phyloP scores from a whole-genome alignment of 495 filamentous ascomycete species.

The Copromyces sp. region DNA sequence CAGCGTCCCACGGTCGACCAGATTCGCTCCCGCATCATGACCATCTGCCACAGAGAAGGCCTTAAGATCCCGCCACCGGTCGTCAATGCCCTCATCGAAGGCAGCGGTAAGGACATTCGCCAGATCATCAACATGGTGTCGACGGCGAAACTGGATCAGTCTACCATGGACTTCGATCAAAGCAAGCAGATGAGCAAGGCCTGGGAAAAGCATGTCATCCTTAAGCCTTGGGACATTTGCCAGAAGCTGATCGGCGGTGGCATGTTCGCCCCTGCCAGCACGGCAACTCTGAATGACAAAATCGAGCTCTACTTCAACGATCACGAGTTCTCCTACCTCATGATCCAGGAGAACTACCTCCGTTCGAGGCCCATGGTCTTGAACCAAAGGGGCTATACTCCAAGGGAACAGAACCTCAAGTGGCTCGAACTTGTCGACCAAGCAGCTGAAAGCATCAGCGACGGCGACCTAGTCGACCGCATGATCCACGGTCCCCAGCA shows the following conservation, averaged over 20 bases:
- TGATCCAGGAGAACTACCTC: conserved; percentile 98
- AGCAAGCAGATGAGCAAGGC: conserved; percentile 89
- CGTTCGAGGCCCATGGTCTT: conserved; percentile 62
- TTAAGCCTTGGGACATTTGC: conserved; percentile 98
- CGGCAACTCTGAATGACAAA: conserved; percentile 86
- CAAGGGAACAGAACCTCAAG: conserved; percentile 62
- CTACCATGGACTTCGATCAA: conserved; percentile 67
- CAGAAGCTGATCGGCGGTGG: conserved; percentile 81
- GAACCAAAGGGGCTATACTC: conserved; percentile 40
- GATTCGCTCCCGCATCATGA: conserved; percentile 81
- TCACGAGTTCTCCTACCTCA: conserved; percentile 89
- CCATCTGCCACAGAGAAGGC: conserved; percentile 86
- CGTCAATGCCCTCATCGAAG: conserved; percentile 92
- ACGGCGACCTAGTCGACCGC: conserved; percentile 90
- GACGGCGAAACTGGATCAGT: conserved; percentile 78
- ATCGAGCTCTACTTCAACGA: conserved; percentile 99
- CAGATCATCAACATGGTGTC: conserved; percentile 99
- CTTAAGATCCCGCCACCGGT: conserved; percentile 77
- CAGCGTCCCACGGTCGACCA: conserved; percentile 79
- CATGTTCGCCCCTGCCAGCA: conserved; percentile 73
- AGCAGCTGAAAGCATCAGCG: conserved; percentile 90
- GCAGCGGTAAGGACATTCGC: conserved; percentile 87
- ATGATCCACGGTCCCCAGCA: conserved; percentile 99
- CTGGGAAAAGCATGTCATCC: conserved; percentile 93
- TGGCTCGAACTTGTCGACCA: conserved; percentile 71